These are phyloP conservation scores for Wickerhamomyces chambardii DNA, from an alignment of 805 yeast species.

Conservation along the genomic window DNA sequence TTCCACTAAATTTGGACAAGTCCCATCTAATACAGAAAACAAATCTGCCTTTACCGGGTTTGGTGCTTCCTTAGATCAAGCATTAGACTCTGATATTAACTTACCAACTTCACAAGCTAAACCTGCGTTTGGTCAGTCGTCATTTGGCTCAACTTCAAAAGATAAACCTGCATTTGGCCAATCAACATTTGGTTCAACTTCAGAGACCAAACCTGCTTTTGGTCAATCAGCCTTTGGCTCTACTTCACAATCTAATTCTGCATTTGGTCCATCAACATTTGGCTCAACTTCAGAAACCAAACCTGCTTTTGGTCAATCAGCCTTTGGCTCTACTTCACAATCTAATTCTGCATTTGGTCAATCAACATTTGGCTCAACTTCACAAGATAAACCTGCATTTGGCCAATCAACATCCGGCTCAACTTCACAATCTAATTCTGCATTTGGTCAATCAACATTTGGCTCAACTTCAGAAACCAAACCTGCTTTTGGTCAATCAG, in stretches of 20 bases:
- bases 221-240: conserved; percentile 10
- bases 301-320: conserved; percentile 6
- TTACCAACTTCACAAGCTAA: conserved; percentile 1
- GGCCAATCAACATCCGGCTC: conserved; percentile 8
- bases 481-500: conserved; percentile 4
- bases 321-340: conserved; percentile 7
- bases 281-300: conserved; percentile 6
- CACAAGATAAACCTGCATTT: conserved; percentile 10
- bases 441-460: conserved; percentile 17
- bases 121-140: conserved; percentile 6
- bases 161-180: conserved; percentile 19
- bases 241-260: conserved; percentile 8
- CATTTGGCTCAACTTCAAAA: conserved; percentile 9
- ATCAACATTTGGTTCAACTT: conserved; percentile 13
- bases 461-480: conserved; percentile 6
- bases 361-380: conserved; percentile 13
- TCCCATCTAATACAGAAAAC: conserved; percentile 1
- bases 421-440: conserved; percentile 6
- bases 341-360: conserved; percentile 8
- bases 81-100: too few species aligned
- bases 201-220: conserved; percentile 9
- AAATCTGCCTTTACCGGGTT: too few species aligned
- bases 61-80: too few species aligned
- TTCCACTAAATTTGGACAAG: conserved; percentile 15
- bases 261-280: conserved; percentile 18